A percentile compares a stretch with the other conserved stretches of the same genome.
Evolutionary conservation across 2,329 filamentous ascomycete genomes (phyloP).

Genomic region (Aspergillus aculeatus): DNA sequence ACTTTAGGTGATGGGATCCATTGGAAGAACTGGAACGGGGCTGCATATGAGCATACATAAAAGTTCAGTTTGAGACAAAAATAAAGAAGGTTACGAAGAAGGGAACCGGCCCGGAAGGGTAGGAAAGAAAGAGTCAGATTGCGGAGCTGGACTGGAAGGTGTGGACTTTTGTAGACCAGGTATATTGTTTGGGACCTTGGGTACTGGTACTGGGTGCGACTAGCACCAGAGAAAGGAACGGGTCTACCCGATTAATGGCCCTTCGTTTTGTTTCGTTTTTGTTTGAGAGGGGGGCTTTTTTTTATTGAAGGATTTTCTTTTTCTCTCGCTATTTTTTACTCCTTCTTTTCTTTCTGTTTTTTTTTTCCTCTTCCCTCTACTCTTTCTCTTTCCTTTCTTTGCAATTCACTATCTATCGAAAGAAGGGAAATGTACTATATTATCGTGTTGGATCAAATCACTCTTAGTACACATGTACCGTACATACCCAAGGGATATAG

Average conservation of each 20-base stretch:
- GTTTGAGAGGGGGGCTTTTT: not conserved
- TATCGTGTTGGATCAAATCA: not conserved
- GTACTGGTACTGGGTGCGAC: slow-evolving; percentile 8
- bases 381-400: slow-evolving; percentile 6
- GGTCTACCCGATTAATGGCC: slow-evolving; percentile 18
- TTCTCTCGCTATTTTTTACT: slow-evolving; percentile 3
- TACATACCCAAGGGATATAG: not conserved
- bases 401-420: not conserved
- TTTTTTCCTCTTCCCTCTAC: not conserved
- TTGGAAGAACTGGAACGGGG: slow-evolving; percentile 26
- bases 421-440: not conserved
- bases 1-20: slow-evolving; percentile 16
- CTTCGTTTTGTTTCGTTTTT: slow-evolving; percentile 3
- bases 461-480: no score
- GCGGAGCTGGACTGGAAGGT: slow-evolving; percentile 21
- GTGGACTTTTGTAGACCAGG: slow-evolving; percentile 21
- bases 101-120: slow-evolving; percentile 2
- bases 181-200: slow-evolving; percentile 14
- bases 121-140: slow-evolving; percentile 15
- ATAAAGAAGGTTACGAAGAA: slow-evolving; percentile 10
- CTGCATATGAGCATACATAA: slow-evolving; percentile 19
- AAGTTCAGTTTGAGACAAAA: slow-evolving; percentile 5
- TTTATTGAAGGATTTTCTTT: not conserved
- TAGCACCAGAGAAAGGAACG: slow-evolving; percentile 17
- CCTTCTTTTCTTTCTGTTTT: slow-evolving; percentile 2